A percentile compares a stretch with the other conserved stretches of the same genome.
Conservation (phyloP, 345 rosid species). For the Salix koriyanagi region DNA sequence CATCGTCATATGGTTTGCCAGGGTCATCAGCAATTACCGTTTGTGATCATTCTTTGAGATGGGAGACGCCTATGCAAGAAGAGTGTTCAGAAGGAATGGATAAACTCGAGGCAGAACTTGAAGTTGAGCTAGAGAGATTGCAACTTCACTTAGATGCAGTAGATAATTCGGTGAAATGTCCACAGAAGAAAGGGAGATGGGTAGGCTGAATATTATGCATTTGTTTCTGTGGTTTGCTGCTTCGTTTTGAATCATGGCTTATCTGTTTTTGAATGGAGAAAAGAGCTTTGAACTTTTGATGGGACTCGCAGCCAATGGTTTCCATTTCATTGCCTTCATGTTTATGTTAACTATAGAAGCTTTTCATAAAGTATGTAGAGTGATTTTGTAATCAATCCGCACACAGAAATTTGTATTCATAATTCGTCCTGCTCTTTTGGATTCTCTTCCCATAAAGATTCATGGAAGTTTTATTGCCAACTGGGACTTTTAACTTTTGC, state of each 20-base stretch:
- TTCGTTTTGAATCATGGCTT: neutral
- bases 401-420: neutral
- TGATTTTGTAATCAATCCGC: neutral
- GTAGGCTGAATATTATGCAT: slow-evolving; percentile 18
- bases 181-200: slow-evolving; percentile 23
- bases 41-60: slow-evolving; percentile 28
- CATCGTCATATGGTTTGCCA: slow-evolving; percentile 24
- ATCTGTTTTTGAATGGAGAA: neutral
- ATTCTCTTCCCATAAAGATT: neutral
- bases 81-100: slow-evolving; percentile 45
- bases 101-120: slow-evolving; percentile 69
- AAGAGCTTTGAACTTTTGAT: neutral
- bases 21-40: slow-evolving; percentile 21
- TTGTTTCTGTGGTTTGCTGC: neutral
- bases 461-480: neutral
- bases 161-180: slow-evolving; percentile 21
- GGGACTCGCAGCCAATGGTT: neutral
- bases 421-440: neutral
- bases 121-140: slow-evolving; percentile 58
- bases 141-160: slow-evolving; percentile 46
- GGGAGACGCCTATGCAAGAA: slow-evolving; percentile 15
- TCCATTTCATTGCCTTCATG: neutral
- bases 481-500: neutral
- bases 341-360: neutral
- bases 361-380: neutral